Base-by-base conservation (phyloP, 805 yeast genomes). In the Torulaspora gathmanii region DNA sequence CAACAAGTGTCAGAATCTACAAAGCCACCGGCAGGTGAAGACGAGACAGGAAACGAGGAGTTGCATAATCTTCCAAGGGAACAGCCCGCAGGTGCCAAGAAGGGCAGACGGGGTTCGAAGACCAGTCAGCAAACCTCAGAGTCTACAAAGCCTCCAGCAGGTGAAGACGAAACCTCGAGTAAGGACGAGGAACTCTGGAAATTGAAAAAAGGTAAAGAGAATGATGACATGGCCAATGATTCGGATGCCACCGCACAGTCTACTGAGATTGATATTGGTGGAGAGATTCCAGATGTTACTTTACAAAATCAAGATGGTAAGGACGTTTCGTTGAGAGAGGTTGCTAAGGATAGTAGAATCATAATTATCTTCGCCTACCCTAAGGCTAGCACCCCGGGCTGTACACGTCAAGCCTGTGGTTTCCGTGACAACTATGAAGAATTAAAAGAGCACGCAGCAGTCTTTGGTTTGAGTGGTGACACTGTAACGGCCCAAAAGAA, bases 331-430 rank as follows among this genome's bases (percentile, higher is more conserved):
- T 58, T 84, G 50, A 70, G 65, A 16, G 65, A 70, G 3, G 55
- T 71, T 40, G 71, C 70, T 7, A 52, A 56, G 15, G 65, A 65
- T 7, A 70, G 76, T 29, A 65, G 70, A 15, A 66, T 79, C 11
- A 72, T 81, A 23, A 70, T 81, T 16, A 69, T 79, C 20, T 79
- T 82, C 65, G 85, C 95, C 15, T 91, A 90, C 61, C 98, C 98
- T 43, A 83, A 76, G 60, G 98, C 98, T 0, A 80, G 84, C 20
- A 91, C 98, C 0, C 96, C 96, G 1, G 99, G 99, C 3, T 93
- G 99, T 67, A 91, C 99, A 1, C 78, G 88, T 56, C 99, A 91
- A 68, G 97, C 90, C 2, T 77, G 85, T 62, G 96, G 96, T 0
- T 93, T 84, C 63, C 80, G 93, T 56, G 82, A 78, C 52, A 78